phyloP scores from a whole-genome alignment of 176 grass and related monocot genomes.

The Echinochloa phyllopogon region DNA sequence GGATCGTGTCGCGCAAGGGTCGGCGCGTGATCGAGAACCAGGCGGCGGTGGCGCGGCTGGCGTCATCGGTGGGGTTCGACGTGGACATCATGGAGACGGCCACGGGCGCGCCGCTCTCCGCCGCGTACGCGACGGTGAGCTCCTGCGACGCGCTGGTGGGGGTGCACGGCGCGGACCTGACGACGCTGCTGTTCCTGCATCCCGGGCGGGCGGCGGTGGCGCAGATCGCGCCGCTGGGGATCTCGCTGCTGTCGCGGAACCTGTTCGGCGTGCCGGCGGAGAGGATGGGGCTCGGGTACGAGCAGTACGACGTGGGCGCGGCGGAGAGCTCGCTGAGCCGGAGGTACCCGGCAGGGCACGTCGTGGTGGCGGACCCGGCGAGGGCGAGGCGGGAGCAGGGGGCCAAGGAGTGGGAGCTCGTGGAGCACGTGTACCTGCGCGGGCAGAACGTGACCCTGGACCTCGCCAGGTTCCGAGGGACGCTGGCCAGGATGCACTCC shows the following conservation, averaged over 20 bases:
- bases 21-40: constrained; percentile 76
- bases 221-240: constrained; percentile 67
- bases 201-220: constrained; percentile 41
- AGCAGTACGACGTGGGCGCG: constrained; percentile 54
- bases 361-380: constrained; percentile 44
- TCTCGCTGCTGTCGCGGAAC: constrained; percentile 27
- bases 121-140: constrained; percentile 47
- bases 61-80: constrained; percentile 42
- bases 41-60: constrained; percentile 33
- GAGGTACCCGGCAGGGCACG: constrained; percentile 39
- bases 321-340: constrained; percentile 66
- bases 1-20: constrained; percentile 61
- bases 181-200: constrained; percentile 60
- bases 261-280: constrained; percentile 58
- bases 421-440: constrained; percentile 49
- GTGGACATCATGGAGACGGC: constrained; percentile 58
- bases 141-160: constrained; percentile 59
- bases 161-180: constrained; percentile 67
- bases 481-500: constrained; percentile 31
- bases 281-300: constrained; percentile 63
- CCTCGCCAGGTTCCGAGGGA: constrained; percentile 42
- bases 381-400: constrained; percentile 31
- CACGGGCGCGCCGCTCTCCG: constrained; percentile 29
- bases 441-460: constrained; percentile 75
- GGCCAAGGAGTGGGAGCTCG: constrained; percentile 46